Evolutionary conservation across 2,329 filamentous ascomycete genomes (phyloP).

Genomic region (Phyllosticta capitalensis): DNA sequence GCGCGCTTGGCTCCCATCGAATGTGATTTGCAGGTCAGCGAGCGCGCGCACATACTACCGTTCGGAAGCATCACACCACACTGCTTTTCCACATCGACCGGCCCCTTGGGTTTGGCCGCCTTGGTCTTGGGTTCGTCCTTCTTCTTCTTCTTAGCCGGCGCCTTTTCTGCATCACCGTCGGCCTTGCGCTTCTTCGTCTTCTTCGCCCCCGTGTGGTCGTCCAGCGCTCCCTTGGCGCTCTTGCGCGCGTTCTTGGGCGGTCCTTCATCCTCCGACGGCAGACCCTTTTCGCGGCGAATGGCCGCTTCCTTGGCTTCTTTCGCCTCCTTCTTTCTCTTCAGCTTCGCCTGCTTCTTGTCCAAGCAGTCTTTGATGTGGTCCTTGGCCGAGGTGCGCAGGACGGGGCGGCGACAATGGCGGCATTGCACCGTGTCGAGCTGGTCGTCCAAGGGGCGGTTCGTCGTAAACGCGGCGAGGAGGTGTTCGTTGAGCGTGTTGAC

Average conservation of each 20-base stretch:
- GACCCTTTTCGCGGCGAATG: constrained; percentile 37
- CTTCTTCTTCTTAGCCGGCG: constrained; percentile 74
- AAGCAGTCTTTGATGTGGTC: constrained; percentile 78
- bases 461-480: constrained; percentile 69
- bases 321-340: constrained; percentile 53
- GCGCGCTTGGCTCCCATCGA: constrained; percentile 90
- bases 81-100: constrained; percentile 88
- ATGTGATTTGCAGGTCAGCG: constrained; percentile 87
- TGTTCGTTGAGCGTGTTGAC: constrained; percentile 60
- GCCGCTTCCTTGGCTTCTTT: constrained; percentile 46
- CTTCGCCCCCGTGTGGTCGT: constrained; percentile 28
- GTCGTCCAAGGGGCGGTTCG: constrained; percentile 73
- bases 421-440: constrained; percentile 67
- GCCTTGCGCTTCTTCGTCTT: constrained; percentile 41
- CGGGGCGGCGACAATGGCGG: constrained; percentile 88
- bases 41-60: constrained; percentile 77
- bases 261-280: constrained; percentile 33
- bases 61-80: constrained; percentile 82
- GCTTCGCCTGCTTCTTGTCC: constrained; percentile 64
- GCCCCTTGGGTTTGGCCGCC: constrained; percentile 75
- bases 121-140: constrained; percentile 86
- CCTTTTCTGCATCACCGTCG: constrained; percentile 60
- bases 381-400: constrained; percentile 64
- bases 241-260: constrained; percentile 29
- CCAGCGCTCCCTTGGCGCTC: constrained; percentile 30